Evolutionary conservation across 768 basidiomycete genomes (phyloP), one percentile per base, ranked within the genome.

Genomic region (Termitomyces sp.): DNA sequence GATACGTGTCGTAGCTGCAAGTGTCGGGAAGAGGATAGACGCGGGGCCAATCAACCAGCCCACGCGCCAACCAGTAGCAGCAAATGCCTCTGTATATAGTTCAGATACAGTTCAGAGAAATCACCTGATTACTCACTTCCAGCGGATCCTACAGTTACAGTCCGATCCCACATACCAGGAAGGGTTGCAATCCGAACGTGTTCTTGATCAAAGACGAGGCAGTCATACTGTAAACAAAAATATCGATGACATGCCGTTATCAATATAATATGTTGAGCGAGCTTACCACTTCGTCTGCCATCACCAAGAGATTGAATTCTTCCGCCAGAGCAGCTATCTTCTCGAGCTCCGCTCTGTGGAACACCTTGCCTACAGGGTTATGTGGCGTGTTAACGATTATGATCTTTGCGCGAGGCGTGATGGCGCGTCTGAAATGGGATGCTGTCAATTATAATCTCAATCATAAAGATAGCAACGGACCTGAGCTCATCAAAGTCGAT

Each of bases 161-260:
- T 99, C 43, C 97, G 86, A 62, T 98, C 92, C 95, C 95, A 98
- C 92, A 98, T 97, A 21, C 94, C 92, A 5, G 95, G 95, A n/a
- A 99, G 80, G 35, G 78, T 92, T 4, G 96, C 95, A 64, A 98
- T 89, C 53, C 96, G 87, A 54, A 95, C 77, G 70, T 99, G 97
- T 65, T 96, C 87, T 65, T 88, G 87, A 63, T 95, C 92, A 63
- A 88, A 97, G 16, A 95, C 84, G 38, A 99, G 85, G 64, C 89
- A 90, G 66, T 99, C 97, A 71, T 99, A 99, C 90, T 96, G 59
- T 29, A 17, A n/a, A n/a, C n/a, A n/a, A 53, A 49, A 46, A 56
- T 19, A 25, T 38, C 35, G 42, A 50, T 59, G 16, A 61, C 9
- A 7, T 27, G 31, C 12, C 62, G 54, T 44, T 31, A 35, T 54